Conservation (phyloP, 108 stramenopile genomes). For the Skeletonema potamos region DNA sequence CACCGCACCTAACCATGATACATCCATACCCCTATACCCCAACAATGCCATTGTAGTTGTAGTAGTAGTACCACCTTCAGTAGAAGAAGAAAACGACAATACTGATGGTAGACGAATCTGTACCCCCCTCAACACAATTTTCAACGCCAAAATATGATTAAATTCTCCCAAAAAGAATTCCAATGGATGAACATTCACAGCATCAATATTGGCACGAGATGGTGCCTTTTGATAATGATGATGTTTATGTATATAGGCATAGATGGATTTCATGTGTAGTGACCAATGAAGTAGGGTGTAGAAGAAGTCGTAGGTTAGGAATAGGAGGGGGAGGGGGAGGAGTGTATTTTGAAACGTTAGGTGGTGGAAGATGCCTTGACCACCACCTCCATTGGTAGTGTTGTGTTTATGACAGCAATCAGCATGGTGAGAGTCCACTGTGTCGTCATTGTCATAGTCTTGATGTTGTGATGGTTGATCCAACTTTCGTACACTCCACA, state of each 20-base stretch:
- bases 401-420: not conserved
- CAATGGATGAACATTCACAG: constrained; percentile 98
- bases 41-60: constrained; percentile 2
- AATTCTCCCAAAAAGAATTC: constrained; percentile 97
- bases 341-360: constrained; percentile 44
- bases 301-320: constrained; percentile 93
- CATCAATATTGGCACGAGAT: constrained; percentile 92
- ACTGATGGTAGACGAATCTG: not conserved
- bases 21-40: constrained; percentile 45
- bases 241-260: constrained; percentile 95
- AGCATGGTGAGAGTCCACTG: not conserved
- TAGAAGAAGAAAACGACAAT: too few species aligned
- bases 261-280: constrained; percentile 87
- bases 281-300: constrained; percentile 93
- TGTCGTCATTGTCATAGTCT: constrained; percentile 18
- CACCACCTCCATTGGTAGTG: constrained; percentile 15
- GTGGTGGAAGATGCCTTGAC: constrained; percentile 46
- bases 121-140: constrained; percentile 59
- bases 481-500: constrained; percentile 35
- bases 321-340: constrained; percentile 74
- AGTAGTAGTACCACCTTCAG: too few species aligned
- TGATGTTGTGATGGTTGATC: not conserved
- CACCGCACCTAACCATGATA: constrained; percentile 57
- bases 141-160: constrained; percentile 88
- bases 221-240: constrained; percentile 97